Base-by-base conservation (phyloP, 148 eudicot species). In the Rhododendron simsii region DNA sequence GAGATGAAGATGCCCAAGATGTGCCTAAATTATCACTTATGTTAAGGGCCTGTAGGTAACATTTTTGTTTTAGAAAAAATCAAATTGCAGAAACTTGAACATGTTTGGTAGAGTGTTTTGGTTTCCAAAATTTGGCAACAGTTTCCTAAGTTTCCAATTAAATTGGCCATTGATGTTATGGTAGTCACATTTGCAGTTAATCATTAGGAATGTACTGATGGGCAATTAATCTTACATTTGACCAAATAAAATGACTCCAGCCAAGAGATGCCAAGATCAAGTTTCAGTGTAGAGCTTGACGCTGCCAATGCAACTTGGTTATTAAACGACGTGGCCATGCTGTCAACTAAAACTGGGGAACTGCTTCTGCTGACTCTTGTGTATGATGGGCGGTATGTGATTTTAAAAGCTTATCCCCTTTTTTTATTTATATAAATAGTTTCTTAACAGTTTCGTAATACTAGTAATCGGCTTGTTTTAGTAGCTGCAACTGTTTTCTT, bases 301-400 rank as follows among this genome's bases (percentile, higher is more conserved):
- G 96, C 98, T 83, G 98, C 98, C 53, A 93, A 91, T 93, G 98
- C 98, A 85, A 94, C 96, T 82, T 97, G 99, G 99, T 88, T 97
- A 88, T 93, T 94, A 26, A 93, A 93, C 89, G 99, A 97, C 86
- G 99, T 95, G 86, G 96, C 94, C 55, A 87, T 97, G 94, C 91
- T 97, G 80, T 97, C 99, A 82, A 92, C 98, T 78, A 97, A 95
- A 93, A 90, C 94, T 33, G 99, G 99, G 75, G 99, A 98, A 86
- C 88, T 98, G 82, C 95, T 98, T 88, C 86, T 95, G 73, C 90
- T 98, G 89, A 95, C 98, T 53, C 93, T 98, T 89, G 93, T 95
- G 90, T 96, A 88, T 89, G 99, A 98, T 93, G 99, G 99, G 87
- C 93, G 99, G 99, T 97, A 69, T 67, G 91, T 86, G 76, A 85